These are phyloP conservation scores for Hanseniaspora valbyensis DNA, from an alignment of 805 yeast genomes.

Conservation along the genomic window DNA sequence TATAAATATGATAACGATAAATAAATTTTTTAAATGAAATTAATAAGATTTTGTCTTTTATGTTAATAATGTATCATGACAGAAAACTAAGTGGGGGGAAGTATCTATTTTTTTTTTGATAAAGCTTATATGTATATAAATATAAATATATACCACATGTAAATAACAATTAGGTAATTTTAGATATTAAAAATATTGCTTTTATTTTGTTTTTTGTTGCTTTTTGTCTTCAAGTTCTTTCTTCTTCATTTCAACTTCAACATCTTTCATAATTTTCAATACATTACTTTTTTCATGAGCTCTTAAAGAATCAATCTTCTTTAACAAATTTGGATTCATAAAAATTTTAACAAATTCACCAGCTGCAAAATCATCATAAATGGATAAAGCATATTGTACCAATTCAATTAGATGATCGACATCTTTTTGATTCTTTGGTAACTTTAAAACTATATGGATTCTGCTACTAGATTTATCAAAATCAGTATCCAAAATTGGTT, in stretches of 20 bases:
- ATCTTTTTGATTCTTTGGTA: constrained; percentile 43
- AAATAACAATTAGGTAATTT: not conserved
- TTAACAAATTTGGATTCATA: constrained; percentile 63
- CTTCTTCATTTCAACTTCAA: constrained; percentile 59
- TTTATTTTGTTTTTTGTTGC: constrained; percentile 73
- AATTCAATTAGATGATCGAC: constrained; percentile 39
- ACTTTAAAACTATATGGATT: constrained; percentile 43
- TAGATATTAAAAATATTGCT: too few species aligned
- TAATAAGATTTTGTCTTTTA: too few species aligned
- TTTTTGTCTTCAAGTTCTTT: constrained; percentile 74
- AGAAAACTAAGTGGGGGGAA: too few species aligned
- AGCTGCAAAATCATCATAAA: constrained; percentile 49
- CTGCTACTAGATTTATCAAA: constrained; percentile 38
- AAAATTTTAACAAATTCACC: constrained; percentile 34
- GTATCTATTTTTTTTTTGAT: too few species aligned
- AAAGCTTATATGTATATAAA: too few species aligned
- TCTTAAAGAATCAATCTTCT: constrained; percentile 69
- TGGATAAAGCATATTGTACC: constrained; percentile 44
- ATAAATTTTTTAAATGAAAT: too few species aligned
- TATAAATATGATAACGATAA: too few species aligned
- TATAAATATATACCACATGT: not conserved
- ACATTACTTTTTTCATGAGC: constrained; percentile 60
- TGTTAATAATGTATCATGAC: too few species aligned
- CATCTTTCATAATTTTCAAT: constrained; percentile 53
- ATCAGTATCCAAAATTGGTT: constrained; percentile 52